Conservation (phyloP, 2,329 filamentous ascomycete species). For the Alternaria sp. region DNA sequence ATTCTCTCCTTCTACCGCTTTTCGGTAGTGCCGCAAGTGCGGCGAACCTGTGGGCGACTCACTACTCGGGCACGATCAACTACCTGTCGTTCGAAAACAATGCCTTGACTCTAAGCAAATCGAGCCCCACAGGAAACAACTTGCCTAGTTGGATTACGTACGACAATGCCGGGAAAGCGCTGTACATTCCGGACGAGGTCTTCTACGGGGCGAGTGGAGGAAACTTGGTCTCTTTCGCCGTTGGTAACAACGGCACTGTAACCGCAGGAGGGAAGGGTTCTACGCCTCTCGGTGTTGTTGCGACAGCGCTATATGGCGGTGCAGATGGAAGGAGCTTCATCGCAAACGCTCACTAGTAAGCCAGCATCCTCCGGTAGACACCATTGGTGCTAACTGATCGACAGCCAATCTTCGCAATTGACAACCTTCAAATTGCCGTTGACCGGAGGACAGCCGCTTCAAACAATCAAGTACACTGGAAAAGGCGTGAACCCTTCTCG, state of each 20-base stretch:
- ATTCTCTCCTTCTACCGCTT: slow-evolving; percentile 33
- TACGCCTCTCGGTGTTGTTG: slow-evolving; percentile 36
- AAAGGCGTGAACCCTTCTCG: slow-evolving; percentile 57
- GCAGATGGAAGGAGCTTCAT: slow-evolving; percentile 41
- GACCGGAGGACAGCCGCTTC: slow-evolving; percentile 35
- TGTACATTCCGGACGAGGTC: slow-evolving; percentile 42
- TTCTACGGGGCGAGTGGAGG: slow-evolving; percentile 28
- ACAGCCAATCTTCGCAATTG: slow-evolving; percentile 41
- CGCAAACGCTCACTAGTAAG: slow-evolving; percentile 44
- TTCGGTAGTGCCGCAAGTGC: slow-evolving; percentile 37
- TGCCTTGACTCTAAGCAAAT: slow-evolving; percentile 32
- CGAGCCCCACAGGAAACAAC: slow-evolving; percentile 31
- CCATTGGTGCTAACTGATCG: background rate
- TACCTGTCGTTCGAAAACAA: slow-evolving; percentile 35
- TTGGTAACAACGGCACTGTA: slow-evolving; percentile 38
- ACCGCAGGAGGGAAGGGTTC: slow-evolving; percentile 31
- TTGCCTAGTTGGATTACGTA: slow-evolving; percentile 46
- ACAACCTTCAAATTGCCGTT: slow-evolving; percentile 49
- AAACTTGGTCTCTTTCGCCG: slow-evolving; percentile 34
- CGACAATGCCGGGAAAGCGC: slow-evolving; percentile 32
- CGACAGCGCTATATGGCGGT: slow-evolving; percentile 40
- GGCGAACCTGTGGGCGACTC: slow-evolving; percentile 40
- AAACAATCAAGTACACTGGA: slow-evolving; percentile 40
- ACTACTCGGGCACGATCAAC: slow-evolving; percentile 44
- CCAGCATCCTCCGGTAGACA: background rate